Evolutionary conservation across 805 yeast genomes (phyloP).

Genomic region (Candida germanica): DNA sequence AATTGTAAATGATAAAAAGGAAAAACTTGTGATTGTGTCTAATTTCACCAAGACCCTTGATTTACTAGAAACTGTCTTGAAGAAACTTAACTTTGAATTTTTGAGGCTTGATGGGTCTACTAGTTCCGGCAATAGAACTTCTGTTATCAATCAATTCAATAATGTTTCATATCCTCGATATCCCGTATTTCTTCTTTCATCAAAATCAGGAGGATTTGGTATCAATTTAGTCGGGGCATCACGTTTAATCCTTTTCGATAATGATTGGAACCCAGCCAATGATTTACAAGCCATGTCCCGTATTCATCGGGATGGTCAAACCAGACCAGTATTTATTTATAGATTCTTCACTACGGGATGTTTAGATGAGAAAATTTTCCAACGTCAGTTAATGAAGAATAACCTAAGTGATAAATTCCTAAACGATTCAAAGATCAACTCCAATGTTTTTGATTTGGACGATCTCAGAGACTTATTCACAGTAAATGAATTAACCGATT

Average conservation of each 20-base stretch:
- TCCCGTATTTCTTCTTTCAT: slow-evolving; percentile 74
- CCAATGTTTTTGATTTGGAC: slow-evolving; percentile 62
- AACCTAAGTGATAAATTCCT: slow-evolving; percentile 72
- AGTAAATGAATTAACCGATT: slow-evolving; percentile 43
- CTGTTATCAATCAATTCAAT: slow-evolving; percentile 69
- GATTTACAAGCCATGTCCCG: slow-evolving; percentile 96
- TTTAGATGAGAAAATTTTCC: slow-evolving; percentile 91
- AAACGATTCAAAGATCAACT: slow-evolving; percentile 44
- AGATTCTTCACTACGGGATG: slow-evolving; percentile 84
- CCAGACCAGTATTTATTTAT: slow-evolving; percentile 71
- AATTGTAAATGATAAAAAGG: slow-evolving; percentile 46
- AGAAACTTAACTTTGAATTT: slow-evolving; percentile 47
- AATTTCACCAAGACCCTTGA: slow-evolving; percentile 87
- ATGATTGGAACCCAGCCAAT: slow-evolving; percentile 95
- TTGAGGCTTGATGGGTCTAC: slow-evolving; percentile 83
- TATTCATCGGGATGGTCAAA: slow-evolving; percentile 92
- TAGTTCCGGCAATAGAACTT: slow-evolving; percentile 60
- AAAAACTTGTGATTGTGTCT: slow-evolving; percentile 82
- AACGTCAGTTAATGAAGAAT: slow-evolving; percentile 82
- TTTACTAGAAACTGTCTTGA: slow-evolving; percentile 57
- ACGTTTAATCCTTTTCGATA: slow-evolving; percentile 77
- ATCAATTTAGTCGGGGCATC: slow-evolving; percentile 89
- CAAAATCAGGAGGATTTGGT: slow-evolving; percentile 94
- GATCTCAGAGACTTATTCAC: slow-evolving; percentile 78
- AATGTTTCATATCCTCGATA: slow-evolving; percentile 28